phyloP scores from a whole-genome alignment of 2,329 filamentous ascomycete species.

The Pestalotiopsis sp. region DNA sequence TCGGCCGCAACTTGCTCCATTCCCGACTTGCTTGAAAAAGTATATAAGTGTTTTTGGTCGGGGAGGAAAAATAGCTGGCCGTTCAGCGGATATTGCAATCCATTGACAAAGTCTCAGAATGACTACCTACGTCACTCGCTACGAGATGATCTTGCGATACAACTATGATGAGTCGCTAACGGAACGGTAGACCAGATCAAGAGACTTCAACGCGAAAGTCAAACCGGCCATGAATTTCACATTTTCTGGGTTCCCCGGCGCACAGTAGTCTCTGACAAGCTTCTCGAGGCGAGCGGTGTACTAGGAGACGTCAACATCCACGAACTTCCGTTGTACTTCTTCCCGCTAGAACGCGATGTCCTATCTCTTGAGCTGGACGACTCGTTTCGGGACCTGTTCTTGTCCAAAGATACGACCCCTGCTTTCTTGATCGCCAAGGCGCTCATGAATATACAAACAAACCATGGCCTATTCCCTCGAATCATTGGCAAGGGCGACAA shows the following conservation, averaged over 20 bases:
- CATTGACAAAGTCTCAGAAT: not conserved
- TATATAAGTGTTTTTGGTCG: conserved; percentile 13
- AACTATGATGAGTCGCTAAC: conserved; percentile 58
- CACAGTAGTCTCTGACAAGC: conserved; percentile 86
- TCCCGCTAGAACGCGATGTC: conserved; percentile 88
- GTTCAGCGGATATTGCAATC: not conserved
- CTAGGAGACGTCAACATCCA: conserved; percentile 88
- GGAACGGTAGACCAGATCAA: conserved; percentile 81
- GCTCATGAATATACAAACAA: conserved; percentile 90
- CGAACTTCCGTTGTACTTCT: conserved; percentile 86
- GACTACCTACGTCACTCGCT: not conserved
- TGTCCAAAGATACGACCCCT: conserved; percentile 89
- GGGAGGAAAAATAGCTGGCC: not conserved
- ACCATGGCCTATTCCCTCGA: conserved; percentile 89
- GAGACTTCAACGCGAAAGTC: conserved; percentile 82
- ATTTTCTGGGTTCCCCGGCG: conserved; percentile 95
- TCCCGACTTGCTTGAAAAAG: not conserved
- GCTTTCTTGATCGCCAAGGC: conserved; percentile 87
- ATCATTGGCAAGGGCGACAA: conserved; percentile 97
- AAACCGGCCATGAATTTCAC: conserved; percentile 92
- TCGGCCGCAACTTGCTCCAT: not conserved
- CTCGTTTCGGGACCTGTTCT: conserved; percentile 83
- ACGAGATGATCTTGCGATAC: not conserved
- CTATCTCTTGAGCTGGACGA: conserved; percentile 89
- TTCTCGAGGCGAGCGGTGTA: conserved; percentile 91